Percentiles rank a stretch among this genome's conserved stretches.
Conservation (phyloP, 83 land plant species). For the Larix sibirica region DNA sequence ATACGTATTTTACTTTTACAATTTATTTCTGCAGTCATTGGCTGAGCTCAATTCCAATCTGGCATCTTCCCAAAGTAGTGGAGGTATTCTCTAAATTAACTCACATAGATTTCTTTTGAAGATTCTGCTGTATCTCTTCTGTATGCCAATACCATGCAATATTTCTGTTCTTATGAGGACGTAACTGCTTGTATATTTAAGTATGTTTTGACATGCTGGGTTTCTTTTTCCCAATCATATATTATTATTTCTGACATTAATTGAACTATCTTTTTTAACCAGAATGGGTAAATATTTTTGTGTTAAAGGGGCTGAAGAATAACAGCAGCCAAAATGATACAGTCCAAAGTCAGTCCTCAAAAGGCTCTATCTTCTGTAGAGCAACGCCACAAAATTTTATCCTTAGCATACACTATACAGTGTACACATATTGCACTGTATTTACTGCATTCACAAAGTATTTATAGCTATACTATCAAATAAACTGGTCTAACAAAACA, state of each 20-base stretch:
- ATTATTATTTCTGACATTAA: neutral
- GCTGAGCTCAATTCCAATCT: constrained; percentile 84
- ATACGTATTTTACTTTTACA: neutral
- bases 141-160: neutral
- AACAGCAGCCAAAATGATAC: too few species aligned
- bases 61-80: constrained; percentile 73
- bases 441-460: too few species aligned
- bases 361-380: too few species aligned
- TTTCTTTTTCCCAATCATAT: neutral
- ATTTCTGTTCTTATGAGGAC: neutral
- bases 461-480: too few species aligned
- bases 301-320: too few species aligned
- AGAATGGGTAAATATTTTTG: neutral
- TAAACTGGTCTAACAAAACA: too few species aligned
- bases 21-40: constrained; percentile 73
- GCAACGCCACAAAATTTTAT: too few species aligned
- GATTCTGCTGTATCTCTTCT: neutral
- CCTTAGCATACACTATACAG: too few species aligned
- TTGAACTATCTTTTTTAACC: neutral
- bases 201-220: neutral
- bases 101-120: neutral
- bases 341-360: too few species aligned
- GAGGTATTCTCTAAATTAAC: constrained; percentile 57
- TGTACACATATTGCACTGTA: too few species aligned
- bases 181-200: neutral